phyloP scores from a whole-genome alignment of 2,329 filamentous ascomycete genomes.

The Colletotrichum sp. region DNA sequence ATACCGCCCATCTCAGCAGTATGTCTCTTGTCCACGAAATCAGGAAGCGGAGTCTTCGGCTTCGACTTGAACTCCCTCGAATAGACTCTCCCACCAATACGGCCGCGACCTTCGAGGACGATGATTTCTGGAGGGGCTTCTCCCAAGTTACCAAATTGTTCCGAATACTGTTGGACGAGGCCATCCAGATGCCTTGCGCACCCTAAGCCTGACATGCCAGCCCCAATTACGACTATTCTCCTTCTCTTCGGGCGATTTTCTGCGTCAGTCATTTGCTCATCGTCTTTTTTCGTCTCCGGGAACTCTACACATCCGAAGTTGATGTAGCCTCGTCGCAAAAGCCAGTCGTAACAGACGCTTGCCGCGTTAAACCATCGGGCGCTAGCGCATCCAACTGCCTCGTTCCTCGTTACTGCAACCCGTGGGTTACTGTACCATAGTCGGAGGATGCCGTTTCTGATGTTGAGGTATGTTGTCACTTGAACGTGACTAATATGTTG shows the following conservation, averaged over 20 bases:
- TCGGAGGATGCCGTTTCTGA: constrained; percentile 90
- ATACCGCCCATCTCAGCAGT: constrained; percentile 98
- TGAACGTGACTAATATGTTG: constrained; percentile 85
- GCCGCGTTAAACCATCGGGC: constrained; percentile 88
- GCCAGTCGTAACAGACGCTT: constrained; percentile 89
- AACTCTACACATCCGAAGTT: constrained; percentile 92
- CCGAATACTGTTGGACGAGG: constrained; percentile 81
- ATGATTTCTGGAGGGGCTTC: constrained; percentile 77
- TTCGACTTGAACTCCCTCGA: constrained; percentile 73
- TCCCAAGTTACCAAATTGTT: constrained; percentile 66
- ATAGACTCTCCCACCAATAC: constrained; percentile 92
- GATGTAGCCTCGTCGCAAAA: constrained; percentile 89
- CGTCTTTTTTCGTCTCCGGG: constrained; percentile 38
- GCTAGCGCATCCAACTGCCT: constrained; percentile 91
- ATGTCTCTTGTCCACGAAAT: constrained; percentile 64
- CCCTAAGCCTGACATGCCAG: constrained; percentile 91
- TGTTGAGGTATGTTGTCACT: constrained; percentile 94
- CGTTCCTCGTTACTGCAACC: constrained; percentile 79
- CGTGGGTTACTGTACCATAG: constrained; percentile 89
- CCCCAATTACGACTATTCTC: constrained; percentile 86
- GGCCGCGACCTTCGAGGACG: constrained; percentile 83
- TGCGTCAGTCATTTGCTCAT: constrained; percentile 47
- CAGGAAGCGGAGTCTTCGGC: constrained; percentile 54
- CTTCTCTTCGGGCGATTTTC: constrained; percentile 43
- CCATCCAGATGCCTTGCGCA: constrained; percentile 90